A percentile compares a stretch with the other conserved stretches of the same genome.
These are phyloP conservation scores for Stephania yunnanensis DNA, from an alignment of 164 flowering plant genomes.

Conservation along the genomic window DNA sequence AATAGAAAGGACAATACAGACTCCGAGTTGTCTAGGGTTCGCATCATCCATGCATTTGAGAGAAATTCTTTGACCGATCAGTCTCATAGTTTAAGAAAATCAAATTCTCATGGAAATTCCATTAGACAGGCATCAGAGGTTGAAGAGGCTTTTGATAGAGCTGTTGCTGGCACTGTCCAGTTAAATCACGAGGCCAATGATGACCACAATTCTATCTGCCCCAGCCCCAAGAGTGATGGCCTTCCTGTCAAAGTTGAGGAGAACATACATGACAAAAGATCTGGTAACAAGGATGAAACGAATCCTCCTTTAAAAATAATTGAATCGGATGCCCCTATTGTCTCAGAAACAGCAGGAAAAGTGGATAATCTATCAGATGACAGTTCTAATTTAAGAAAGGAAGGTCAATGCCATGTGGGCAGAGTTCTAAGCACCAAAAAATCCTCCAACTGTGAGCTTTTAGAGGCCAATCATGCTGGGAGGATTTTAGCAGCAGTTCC, in stretches of 20 bases:
- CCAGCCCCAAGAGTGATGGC: slow-evolving; percentile 23
- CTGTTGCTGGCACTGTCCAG: slow-evolving; percentile 20
- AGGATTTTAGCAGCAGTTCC: slow-evolving; percentile 21
- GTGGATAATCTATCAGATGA: slow-evolving; percentile 12
- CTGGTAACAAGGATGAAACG: slow-evolving; percentile 26
- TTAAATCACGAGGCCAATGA: slow-evolving; percentile 27
- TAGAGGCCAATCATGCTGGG: slow-evolving; percentile 17
- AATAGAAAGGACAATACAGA: slow-evolving; percentile 40
- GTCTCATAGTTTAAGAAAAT: slow-evolving; percentile 24
- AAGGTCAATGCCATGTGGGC: slow-evolving; percentile 18
- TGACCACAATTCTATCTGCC: slow-evolving; percentile 15
- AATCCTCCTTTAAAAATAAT: slow-evolving; percentile 19
- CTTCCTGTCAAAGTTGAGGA: slow-evolving; percentile 28
- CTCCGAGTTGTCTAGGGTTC: slow-evolving; percentile 55
- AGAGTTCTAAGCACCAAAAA: slow-evolving; percentile 19
- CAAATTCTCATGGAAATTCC: slow-evolving; percentile 30
- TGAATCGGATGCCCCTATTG: slow-evolving; percentile 17
- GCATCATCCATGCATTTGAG: slow-evolving; percentile 30
- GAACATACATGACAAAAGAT: slow-evolving; percentile 20
- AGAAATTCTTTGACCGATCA: slow-evolving; percentile 40
- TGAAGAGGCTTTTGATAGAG: slow-evolving; percentile 21
- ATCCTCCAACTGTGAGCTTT: slow-evolving; percentile 24
- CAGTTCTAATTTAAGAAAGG: slow-evolving; percentile 17
- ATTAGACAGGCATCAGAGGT: slow-evolving; percentile 24
- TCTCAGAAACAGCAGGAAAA: slow-evolving; percentile 27